Percentiles rank a stretch among this genome's conserved stretches.
Conservation (phyloP, 1,284 basidiomycete genomes). For the Vanrija sp. region DNA sequence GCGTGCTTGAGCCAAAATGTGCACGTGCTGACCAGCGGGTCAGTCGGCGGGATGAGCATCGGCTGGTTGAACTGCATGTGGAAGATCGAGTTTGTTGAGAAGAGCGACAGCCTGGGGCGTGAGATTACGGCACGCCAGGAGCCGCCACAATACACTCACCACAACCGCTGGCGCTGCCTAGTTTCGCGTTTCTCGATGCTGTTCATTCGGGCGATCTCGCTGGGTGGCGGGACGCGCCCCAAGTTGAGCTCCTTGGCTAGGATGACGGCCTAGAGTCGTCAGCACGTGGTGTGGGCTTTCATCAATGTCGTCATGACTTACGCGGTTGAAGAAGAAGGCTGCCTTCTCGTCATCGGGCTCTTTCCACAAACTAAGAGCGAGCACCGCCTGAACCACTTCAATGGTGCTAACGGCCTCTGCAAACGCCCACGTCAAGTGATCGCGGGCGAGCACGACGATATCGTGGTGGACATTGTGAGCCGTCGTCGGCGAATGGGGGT, state of each 20-base stretch:
- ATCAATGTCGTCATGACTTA: constrained; percentile 6
- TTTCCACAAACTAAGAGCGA: constrained; percentile 31
- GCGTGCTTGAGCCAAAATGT: constrained; percentile 26
- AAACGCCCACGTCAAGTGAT: constrained; percentile 35
- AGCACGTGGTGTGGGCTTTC: too few relatives aligned
- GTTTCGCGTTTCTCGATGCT: constrained; percentile 18
- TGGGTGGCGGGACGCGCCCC: constrained; percentile 20
- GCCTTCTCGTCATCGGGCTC: constrained; percentile 42
- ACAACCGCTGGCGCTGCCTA: constrained; percentile 29
- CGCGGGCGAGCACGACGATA: constrained; percentile 30
- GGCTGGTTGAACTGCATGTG: constrained; percentile 41
- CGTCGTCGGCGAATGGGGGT: constrained; percentile 4
- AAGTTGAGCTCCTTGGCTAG: constrained; percentile 35
- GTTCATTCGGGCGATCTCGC: constrained; percentile 19
- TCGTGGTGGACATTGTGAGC: constrained; percentile 32
- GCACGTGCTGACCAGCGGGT: constrained; percentile 28
- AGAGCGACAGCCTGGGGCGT: constrained; percentile 29
- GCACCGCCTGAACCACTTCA: constrained; percentile 31
- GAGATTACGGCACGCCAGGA: background rate
- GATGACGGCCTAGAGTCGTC: constrained; percentile 24
- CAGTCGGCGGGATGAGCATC: constrained; percentile 33
- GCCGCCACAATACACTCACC: constrained; percentile 22
- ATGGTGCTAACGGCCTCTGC: constrained; percentile 29
- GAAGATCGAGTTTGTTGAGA: constrained; percentile 38
- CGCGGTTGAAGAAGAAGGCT: constrained; percentile 34